Evolutionary conservation across 1,284 basidiomycete genomes (phyloP).

Genomic region (Naganishia cerealis): DNA sequence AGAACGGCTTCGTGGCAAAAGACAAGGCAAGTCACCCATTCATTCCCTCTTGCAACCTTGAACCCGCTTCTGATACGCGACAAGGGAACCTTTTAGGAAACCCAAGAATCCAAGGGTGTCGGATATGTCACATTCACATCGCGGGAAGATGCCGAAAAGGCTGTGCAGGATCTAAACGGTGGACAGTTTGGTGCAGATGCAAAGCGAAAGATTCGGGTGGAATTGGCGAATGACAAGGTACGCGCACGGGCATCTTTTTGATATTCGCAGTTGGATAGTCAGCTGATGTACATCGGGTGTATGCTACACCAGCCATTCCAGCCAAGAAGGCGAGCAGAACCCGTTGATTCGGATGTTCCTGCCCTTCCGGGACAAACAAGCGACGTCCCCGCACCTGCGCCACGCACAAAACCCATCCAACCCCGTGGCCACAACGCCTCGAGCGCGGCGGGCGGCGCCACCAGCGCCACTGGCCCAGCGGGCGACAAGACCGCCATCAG

Average conservation of each 20-base stretch:
- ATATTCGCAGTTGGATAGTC: too few species aligned
- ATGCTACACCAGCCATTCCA: conserved; percentile 10
- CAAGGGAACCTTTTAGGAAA: conserved; percentile 55
- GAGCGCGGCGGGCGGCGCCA: neutral
- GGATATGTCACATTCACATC: conserved; percentile 94
- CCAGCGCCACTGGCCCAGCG: neutral
- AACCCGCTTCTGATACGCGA: neutral
- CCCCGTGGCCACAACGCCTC: conserved; percentile 48
- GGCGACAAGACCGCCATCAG: conserved; percentile 73
- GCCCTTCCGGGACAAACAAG: conserved; percentile 19
- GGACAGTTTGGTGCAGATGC: conserved; percentile 59
- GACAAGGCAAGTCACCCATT: conserved; percentile 38
- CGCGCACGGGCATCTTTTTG: neutral
- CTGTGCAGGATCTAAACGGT: conserved; percentile 62
- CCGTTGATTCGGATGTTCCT: conserved; percentile 20
- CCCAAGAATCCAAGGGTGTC: conserved; percentile 89
- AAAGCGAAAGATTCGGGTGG: conserved; percentile 69
- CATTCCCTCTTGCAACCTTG: neutral
- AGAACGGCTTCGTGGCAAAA: conserved; percentile 89
- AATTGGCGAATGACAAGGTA: conserved; percentile 78
- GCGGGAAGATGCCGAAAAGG: conserved; percentile 79
- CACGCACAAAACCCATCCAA: conserved; percentile 58
- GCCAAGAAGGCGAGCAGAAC: conserved; percentile 7
- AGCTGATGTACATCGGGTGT: too few species aligned
- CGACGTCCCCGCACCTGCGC: conserved; percentile 51